These are phyloP conservation scores for Camptophora hylomeconis DNA, from an alignment of 2,329 filamentous ascomycete species.

Conservation along the genomic window DNA sequence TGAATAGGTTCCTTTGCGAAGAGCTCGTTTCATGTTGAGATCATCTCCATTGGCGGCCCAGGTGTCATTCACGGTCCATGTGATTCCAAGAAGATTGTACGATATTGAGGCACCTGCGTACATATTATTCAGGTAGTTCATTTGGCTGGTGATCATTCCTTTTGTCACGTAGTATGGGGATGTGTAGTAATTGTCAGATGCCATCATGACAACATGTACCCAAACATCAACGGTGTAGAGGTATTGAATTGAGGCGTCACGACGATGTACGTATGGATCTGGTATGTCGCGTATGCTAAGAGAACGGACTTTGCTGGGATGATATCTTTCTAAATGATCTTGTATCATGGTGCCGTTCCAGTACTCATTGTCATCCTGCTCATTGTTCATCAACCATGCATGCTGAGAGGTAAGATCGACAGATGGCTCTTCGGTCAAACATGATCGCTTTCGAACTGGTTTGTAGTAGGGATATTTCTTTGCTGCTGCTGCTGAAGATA, in stretches of 20 bases:
- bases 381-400: constrained; percentile 7
- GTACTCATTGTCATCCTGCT: constrained; percentile 11
- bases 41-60: constrained; percentile 41
- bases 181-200: constrained; percentile 6
- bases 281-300: too few relatives aligned
- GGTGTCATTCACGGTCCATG: constrained; percentile 38
- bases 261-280: too few relatives aligned
- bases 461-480: constrained; percentile 9
- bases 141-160: constrained; percentile 7
- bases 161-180: constrained; percentile 12
- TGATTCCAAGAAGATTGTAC: constrained; percentile 37
- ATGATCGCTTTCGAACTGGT: constrained; percentile 8
- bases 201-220: constrained; percentile 30
- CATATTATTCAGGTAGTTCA: constrained; percentile 29
- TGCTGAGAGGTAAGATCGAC: constrained; percentile 10
- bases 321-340: too few relatives aligned
- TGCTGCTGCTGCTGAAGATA: too few relatives aligned
- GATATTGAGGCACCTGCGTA: constrained; percentile 33
- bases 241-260: too few relatives aligned
- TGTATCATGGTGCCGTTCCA: constrained; percentile 9
- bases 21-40: constrained; percentile 38
- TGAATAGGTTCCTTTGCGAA: constrained; percentile 40
- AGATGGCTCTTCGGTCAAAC: constrained; percentile 8
- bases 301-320: too few relatives aligned
- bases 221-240: constrained; percentile 21